Evolutionary conservation across 1,284 basidiomycete species (phyloP), one percentile per base, ranked within the genome.

Genomic region (Amylostereum areolatum): DNA sequence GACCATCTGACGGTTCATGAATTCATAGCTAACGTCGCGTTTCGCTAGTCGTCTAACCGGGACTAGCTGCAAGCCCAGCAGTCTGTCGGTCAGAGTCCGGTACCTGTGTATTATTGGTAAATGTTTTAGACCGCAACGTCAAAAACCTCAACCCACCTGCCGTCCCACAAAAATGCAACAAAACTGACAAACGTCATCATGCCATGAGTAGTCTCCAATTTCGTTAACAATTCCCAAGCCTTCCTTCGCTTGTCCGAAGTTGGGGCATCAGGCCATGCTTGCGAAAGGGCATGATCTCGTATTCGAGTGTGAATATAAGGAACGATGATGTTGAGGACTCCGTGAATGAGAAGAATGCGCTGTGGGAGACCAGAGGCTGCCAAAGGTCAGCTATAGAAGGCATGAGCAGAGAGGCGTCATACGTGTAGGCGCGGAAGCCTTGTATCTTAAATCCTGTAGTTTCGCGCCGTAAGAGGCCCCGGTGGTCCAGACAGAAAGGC

Each of bases 1-100:
- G 47, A 99, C 96, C 76, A 99, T 90, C 68, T 99, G 97, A 50
- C 97, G 87, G 61, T 99, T 98, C 86, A 99, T 92, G 62, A 95
- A 99, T 64, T 99, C 97, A 67, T 98, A 99, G 59, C 91, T 96
- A 46, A 99, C 90, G 60, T 95, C 88, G 11, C 90, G 81, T 53
- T 82, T 83, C 45, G 87, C 76, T 31, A 86, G 77, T 44, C 80
- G 72, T 35, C 81, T 78, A 0, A 89, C 78, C 7, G 96, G 89
- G 0, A 87, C 78, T 2, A 98, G 78, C 28, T 78, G 74, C 72
- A 99, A 79, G 12, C 75, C 71, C n/a, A 98, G 72, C 11, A 96
- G 51, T 39, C 97, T 75, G 63, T 97, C 93, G 10, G 86, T 73
- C 24, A 96, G 66, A 5, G 92, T 90, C 0, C 96, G 86, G 64